Evolutionary conservation across 202 grass and related monocot genomes (phyloP), one percentile per base, ranked within the genome.

Genomic region (Hordeum pubiflorum): DNA sequence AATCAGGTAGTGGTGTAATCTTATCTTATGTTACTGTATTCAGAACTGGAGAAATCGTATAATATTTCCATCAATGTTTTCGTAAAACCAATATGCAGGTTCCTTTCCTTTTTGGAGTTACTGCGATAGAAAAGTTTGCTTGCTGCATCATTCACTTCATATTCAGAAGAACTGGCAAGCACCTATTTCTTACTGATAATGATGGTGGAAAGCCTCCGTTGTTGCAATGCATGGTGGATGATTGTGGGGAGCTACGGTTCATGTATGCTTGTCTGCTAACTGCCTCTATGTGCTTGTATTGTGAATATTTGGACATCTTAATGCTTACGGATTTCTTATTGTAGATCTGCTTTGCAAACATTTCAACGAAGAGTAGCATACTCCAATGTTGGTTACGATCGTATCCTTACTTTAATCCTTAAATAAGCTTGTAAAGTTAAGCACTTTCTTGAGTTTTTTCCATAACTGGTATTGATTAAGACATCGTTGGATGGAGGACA

Each of bases 401-500:
- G 96, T 99, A 99, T 99, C 96, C 92, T 98, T 86, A 23, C 62
- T 75, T 83, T 58, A 82, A 60, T 79, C 6, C 32, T 86, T 73
- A 77, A 69, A 74, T 80, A 81, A 24, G 59, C 46, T 37, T 83
- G 34, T 76, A 61, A 33, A 31, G 23, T 15, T 73, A 46, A 70
- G 10, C 22, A 26, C 23, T 71, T 79, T 52, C 23, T 72, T 72
- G 11, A 52, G 57, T 3, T 67, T 77, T 86, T 92, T 85, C 83
- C 81, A 11, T 81, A 85, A 93, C 82, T 81, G 15, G 75, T 87
- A 31, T 85, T 73, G 75, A 70, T 74, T 77, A 94, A 98, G 96
- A 99, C 83, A 84, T 99, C 85, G 92, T 99, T 76, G 96, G 96
- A 32, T 99, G 96, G 96, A 91, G 92, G 78, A 99, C 96, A 69